phyloP scores from a whole-genome alignment of 208 protist genomes.

The Sergeia podlipaevii region DNA sequence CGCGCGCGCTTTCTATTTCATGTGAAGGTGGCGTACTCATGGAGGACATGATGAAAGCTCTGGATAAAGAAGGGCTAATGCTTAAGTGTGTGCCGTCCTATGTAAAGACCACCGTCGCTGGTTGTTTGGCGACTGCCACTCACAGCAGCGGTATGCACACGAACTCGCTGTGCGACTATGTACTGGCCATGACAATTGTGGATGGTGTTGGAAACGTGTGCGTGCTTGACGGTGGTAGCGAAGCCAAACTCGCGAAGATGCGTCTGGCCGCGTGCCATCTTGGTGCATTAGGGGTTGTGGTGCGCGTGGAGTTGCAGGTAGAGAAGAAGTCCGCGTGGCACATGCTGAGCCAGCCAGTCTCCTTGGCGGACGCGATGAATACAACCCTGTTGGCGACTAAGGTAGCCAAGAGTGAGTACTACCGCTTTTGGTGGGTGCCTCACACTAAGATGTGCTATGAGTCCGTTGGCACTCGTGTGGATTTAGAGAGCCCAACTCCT shows the following conservation, averaged over 20 bases:
- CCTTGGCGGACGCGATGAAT: constrained; percentile 29
- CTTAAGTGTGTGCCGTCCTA: constrained; percentile 64
- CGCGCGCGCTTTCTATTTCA: constrained; percentile 21
- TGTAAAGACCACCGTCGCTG: constrained; percentile 53
- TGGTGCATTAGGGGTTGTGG: constrained; percentile 57
- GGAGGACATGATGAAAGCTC: constrained; percentile 37
- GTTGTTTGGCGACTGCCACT: constrained; percentile 54
- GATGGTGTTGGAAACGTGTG: constrained; percentile 36
- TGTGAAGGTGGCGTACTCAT: constrained; percentile 49
- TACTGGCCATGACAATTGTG: constrained; percentile 35
- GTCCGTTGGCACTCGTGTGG: constrained; percentile 36
- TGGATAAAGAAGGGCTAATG: constrained; percentile 48
- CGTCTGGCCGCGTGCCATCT: constrained; percentile 57
- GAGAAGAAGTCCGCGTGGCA: constrained; percentile 45
- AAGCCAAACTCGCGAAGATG: constrained; percentile 27
- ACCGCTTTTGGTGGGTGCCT: constrained; percentile 80
- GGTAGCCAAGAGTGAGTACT: constrained; percentile 39
- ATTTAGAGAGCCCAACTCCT: constrained; percentile 1
- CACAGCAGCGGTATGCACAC: constrained; percentile 59
- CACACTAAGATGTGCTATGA: constrained; percentile 74
- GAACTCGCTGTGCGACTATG: constrained; percentile 45
- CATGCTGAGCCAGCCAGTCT: constrained; percentile 35
- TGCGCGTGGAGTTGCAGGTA: constrained; percentile 49
- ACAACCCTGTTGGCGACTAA: constrained; percentile 24
- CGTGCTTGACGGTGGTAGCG: constrained; percentile 8